Evolutionary conservation across 805 yeast species (phyloP), one percentile per base, ranked within the genome.

Genomic region (Kazachstania africana): DNA sequence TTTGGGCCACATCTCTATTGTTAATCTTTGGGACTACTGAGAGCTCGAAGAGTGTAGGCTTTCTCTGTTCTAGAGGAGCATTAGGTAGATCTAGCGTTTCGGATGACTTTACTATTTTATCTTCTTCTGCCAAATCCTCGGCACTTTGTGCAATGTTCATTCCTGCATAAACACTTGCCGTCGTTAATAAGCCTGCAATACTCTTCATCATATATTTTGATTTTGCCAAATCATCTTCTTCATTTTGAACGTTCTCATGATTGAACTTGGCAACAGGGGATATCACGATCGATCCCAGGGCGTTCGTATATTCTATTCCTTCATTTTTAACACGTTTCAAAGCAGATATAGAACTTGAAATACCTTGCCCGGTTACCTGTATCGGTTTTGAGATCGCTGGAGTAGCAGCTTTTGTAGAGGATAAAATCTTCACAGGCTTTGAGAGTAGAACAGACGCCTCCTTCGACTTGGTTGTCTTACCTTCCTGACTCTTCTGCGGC

Each of bases 141-240:
- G 41, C 40, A 15, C 42, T 44, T 16, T 49, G 48, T 8, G 39
- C 39, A 31, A 48, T 48, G 28, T 50, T 42, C 50, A 50, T 39
- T 28, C 59, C 47, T 29, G 71, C 64, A 44, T 66, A 69, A 36
- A 70, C 63, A 38, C 74, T 68, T 0, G 78, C 75, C 0, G 78
- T 66, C 0, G 79, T 70, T 34, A 74, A 55, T 31, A 71, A 45
- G 0, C 72, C 68, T 3, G 70, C 74, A 40, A 74, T 63, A 26
- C 74, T 68, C 41, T 62, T 63, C 12, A 73, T 68, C 51, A 67
- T 64, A 26, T 61, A 64, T 10, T 60, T 59, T 1, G 64, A 58
- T 17, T 45, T 48, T 2, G 60, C 64, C 12, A 56, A 49, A 32
- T 57, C 59, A 9, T 36, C 47, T 1, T 42, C 58, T 17, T 31